Base-by-base conservation (phyloP, 768 basidiomycete species). In the Hemileccinum rubropunctum region DNA sequence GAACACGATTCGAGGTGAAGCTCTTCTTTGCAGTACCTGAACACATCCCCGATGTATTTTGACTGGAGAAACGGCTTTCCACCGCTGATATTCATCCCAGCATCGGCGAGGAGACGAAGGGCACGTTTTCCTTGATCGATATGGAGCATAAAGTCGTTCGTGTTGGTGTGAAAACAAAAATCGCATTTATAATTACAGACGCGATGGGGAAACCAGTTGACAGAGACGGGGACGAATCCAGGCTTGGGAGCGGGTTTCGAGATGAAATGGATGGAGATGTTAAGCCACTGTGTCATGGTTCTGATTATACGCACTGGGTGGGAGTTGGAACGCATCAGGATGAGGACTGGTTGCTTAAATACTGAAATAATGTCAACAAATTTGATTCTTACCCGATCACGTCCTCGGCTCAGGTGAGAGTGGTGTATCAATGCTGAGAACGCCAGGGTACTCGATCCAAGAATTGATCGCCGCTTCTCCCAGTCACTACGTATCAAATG, bases 151-250 rank as follows among this genome's bases (percentile, higher is more conserved):
- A 48, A 52, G 7, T 57, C 30, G 21, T 63, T 65, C 17, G 54
- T 66, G 14, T 50, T 49, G 20, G 68, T 71, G 35, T 71, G 69
- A 35, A 73, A 71, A 47, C 70, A 71, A 46, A 71, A 69, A 12
- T 64, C 52, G 39, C 69, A 71, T 15, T 58, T 49, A 43, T 72
- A 71, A 37, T 71, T 72, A 18, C 57, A 59, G 6, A 18, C 17
- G 20, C 58, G 45, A 20, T 50, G 34, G 11, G 49, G 50, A 9
- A 58, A 58, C 55, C 48, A 58, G 45, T 58, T 58, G 10, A 58
- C 51, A 1, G 56, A 58, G 14, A 53, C 43, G 9, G 57, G 57
- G 1, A 56, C 34, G 17, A 60, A 44, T 14, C 35, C 35, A 5
- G 57, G 58, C 9, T 48, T 48, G 5, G 43, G 35, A 7, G 32